Conservation (phyloP, 148 eudicot species). For the Camellia granthamiana region DNA sequence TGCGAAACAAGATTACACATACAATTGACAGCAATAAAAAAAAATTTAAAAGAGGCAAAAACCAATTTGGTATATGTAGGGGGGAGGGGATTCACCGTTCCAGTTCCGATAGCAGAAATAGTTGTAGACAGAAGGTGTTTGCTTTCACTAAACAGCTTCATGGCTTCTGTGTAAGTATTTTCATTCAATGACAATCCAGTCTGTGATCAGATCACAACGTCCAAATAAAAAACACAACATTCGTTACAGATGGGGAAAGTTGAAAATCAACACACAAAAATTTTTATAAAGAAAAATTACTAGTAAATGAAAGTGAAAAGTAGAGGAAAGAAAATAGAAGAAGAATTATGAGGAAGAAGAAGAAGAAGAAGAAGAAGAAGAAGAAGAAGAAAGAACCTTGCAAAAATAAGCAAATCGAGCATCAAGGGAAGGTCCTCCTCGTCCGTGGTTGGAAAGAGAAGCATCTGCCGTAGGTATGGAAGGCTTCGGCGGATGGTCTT, state of each 20-base stretch:
- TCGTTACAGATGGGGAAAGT: not conserved
- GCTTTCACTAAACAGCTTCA: conserved; percentile 52
- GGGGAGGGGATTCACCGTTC: conserved; percentile 33
- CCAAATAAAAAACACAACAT: not conserved
- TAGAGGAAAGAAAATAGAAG: not conserved
- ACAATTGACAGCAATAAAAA: conserved; percentile 6
- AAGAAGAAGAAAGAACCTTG: conserved; percentile 42
- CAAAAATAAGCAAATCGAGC: conserved; percentile 60
- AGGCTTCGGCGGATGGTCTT: conserved; percentile 23
- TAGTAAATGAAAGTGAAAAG: not conserved
- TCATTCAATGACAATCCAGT: conserved; percentile 51
- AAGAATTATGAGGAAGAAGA: not conserved
- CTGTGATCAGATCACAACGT: conserved; percentile 26
- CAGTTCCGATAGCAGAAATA: conserved; percentile 52
- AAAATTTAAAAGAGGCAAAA: not conserved
- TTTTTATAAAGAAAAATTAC: not conserved
- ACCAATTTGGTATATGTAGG: not conserved
- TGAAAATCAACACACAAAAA: not conserved
- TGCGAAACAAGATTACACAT: not conserved
- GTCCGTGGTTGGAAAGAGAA: conserved; percentile 21
- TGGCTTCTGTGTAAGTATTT: conserved; percentile 36
- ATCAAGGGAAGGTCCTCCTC: conserved; percentile 28
- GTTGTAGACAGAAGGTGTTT: conserved; percentile 46
- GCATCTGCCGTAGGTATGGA: conserved; percentile 8
- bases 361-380: not conserved